Conservation (phyloP, 1,139 yeast species). For the Candida mesenterica region DNA sequence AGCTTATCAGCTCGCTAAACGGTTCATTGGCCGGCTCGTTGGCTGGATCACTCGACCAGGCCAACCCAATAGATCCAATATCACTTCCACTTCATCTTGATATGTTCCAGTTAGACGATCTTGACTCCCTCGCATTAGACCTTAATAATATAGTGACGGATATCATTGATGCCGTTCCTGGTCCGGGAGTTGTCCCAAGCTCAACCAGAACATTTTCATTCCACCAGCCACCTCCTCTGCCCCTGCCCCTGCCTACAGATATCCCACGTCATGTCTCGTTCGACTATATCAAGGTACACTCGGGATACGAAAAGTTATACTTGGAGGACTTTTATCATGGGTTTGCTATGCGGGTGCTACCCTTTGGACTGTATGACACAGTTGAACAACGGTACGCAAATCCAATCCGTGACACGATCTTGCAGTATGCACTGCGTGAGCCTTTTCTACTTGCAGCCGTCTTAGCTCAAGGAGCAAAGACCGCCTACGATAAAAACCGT, state of each 20-base stretch:
- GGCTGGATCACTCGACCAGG: no score
- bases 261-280: constrained; percentile 35
- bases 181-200: constrained; percentile 1
- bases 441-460: constrained; percentile 66
- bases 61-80: no score
- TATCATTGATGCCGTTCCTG: constrained; percentile 24
- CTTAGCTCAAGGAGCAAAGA: constrained; percentile 70
- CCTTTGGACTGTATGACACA: constrained; percentile 54
- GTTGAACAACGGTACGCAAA: constrained; percentile 35
- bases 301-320: constrained; percentile 47
- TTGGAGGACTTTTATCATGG: constrained; percentile 58
- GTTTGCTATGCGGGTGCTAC: constrained; percentile 60
- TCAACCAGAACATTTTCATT: neutral
- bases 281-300: constrained; percentile 35
- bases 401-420: constrained; percentile 64
- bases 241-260: neutral
- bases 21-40: no score
- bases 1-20: no score
- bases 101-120: constrained; percentile 23
- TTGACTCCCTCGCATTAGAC: constrained; percentile 40
- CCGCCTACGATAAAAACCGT: constrained; percentile 43
- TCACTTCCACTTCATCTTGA: constrained; percentile 2
- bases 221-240: constrained; percentile 1
- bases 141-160: constrained; percentile 42
- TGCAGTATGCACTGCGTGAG: constrained; percentile 58